Evolutionary conservation across 495 filamentous ascomycete genomes (phyloP).

Genomic region (Podospora anserina): DNA sequence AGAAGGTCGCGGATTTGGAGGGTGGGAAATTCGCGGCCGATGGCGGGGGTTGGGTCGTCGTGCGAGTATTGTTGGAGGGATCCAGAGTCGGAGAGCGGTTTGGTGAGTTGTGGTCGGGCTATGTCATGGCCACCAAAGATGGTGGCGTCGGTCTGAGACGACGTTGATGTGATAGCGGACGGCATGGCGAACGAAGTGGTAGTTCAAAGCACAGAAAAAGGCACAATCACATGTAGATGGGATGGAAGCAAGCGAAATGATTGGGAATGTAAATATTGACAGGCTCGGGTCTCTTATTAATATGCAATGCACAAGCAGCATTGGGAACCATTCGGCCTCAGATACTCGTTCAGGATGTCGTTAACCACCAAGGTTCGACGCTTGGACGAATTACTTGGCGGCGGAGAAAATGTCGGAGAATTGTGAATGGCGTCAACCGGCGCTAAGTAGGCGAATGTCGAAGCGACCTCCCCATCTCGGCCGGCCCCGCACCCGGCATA

Average conservation of each 20-base stretch:
- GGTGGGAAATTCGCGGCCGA: conserved; percentile 68
- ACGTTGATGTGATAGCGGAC: conserved; percentile 9
- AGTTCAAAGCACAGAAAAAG: neutral
- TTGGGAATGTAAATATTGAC: neutral
- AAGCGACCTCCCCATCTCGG: conserved; percentile 13
- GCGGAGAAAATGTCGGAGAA: conserved; percentile 26
- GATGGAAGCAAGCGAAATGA: conserved; percentile 3
- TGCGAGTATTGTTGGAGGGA: conserved; percentile 31
- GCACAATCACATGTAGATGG: conserved; percentile 5
- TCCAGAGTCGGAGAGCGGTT: conserved; percentile 17
- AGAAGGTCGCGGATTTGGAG: conserved; percentile 61
- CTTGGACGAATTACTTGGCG: conserved; percentile 10
- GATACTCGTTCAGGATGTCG: neutral
- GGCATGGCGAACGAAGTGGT: conserved; percentile 18
- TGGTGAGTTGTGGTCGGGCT: conserved; percentile 14
- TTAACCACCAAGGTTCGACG: neutral
- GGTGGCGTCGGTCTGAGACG: neutral
- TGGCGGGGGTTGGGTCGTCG: conserved; percentile 64
- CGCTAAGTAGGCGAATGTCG: conserved; percentile 14
- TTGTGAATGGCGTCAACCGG: conserved; percentile 17
- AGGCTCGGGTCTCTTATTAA: neutral
- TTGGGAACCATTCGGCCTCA: neutral
- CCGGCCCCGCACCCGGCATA: conserved; percentile 8
- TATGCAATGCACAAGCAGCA: neutral
- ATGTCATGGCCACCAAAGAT: conserved; percentile 23